Evolutionary conservation across 306 rosid species (phyloP), one percentile per base, ranked within the genome.

Genomic region (Adenanthera pavonina): DNA sequence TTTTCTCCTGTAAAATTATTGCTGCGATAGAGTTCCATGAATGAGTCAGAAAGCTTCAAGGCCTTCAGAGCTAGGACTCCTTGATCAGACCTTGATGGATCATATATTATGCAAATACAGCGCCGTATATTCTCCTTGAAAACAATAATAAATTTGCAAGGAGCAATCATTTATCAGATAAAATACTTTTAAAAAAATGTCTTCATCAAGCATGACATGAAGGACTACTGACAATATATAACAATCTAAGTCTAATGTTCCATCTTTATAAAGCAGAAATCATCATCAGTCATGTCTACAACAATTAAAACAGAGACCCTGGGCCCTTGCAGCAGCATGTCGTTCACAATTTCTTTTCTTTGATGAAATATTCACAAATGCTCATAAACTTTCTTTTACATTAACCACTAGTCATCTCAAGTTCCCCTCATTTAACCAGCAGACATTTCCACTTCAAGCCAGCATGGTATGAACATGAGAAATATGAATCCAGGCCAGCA

Each of bases 1-100:
- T 92, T 95, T 78, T 95, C 99, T 81, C 99, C 99, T 0, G 93
- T 95, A 74, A 95, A 90, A 78, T 84, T 92, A 84, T 92, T 93
- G 87, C 77, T 90, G 89, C 98, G 94, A 59, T 59, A 81, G 59
- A 95, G 98, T 74, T 93, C 98, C 99, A 95, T 93, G 86, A 93
- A 59, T 61, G 68, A 33, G n/a, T 33, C 68, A 30, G 68, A 61
- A 8, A 61, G 68, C 41, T 33, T 61, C 68, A 61, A 61, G 41
- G 68, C 68, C 68, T 61, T 61, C 40, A 33, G 68, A 61, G 68
- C 68, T 34, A 61, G 68, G 10, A 61, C 68, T 33, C 68, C 68
- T 34, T 61, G 68, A 61, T 61, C 68, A 13, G 68, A 61, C 41
- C 68, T 61, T 30, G 68, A 61, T 33, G 41, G 41, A 61, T 61